Evolutionary conservation across 2,329 filamentous ascomycete genomes (phyloP).

Genomic region (Fusarium dlaminii): DNA sequence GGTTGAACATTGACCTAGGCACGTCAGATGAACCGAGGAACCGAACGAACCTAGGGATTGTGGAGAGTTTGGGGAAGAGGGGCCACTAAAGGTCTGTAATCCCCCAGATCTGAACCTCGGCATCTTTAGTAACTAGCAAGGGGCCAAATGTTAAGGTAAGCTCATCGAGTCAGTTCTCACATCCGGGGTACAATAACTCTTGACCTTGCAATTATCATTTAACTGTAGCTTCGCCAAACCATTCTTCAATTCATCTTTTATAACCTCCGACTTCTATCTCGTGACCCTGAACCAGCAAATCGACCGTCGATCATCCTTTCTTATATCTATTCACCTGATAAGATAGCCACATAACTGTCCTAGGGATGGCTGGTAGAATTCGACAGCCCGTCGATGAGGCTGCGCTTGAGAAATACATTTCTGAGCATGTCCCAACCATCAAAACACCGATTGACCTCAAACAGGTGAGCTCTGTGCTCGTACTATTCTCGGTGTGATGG

Average conservation of each 20-base stretch:
- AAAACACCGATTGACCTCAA: constrained; percentile 85
- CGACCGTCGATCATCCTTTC: background rate
- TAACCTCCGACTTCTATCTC: background rate
- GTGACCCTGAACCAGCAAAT: background rate
- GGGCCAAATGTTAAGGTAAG: constrained; percentile 16
- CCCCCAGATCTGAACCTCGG: constrained; percentile 39
- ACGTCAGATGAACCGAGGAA: constrained; percentile 9
- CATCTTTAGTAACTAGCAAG: constrained; percentile 24
- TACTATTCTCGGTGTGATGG: background rate
- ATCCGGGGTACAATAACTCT: constrained; percentile 5
- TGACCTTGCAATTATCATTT: background rate
- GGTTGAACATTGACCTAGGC: background rate
- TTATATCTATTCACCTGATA: background rate
- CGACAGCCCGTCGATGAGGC: constrained; percentile 89
- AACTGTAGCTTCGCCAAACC: background rate
- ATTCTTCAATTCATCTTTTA: background rate
- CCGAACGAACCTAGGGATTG: constrained; percentile 12
- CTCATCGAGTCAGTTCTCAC: background rate
- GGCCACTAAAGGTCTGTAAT: constrained; percentile 10
- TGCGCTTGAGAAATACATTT: constrained; percentile 82
- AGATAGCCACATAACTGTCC: background rate
- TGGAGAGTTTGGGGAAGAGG: constrained; percentile 36
- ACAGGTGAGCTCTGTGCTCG: constrained; percentile 68
- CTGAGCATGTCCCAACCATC: constrained; percentile 82
- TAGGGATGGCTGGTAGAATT: constrained; percentile 82